A percentile compares a stretch with the other conserved stretches of the same genome.
Conservation (phyloP, 1,139 yeast genomes). For the Pichia sp. region DNA sequence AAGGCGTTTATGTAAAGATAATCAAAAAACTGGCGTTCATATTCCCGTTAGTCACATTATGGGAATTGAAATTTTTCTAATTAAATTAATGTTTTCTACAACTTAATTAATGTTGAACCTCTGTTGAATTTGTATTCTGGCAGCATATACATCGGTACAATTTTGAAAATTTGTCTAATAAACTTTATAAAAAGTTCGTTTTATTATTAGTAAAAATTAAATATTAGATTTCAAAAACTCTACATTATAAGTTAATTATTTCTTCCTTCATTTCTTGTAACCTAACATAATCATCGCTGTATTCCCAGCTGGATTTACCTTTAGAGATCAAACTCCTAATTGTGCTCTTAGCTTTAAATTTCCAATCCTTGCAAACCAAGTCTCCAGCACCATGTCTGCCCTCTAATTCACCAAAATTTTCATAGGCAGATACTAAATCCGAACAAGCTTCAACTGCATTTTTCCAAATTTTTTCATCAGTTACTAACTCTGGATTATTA, state of each 20-base stretch:
- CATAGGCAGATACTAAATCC: constrained; percentile 83
- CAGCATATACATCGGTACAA: no score
- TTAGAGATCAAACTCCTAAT: constrained; percentile 72
- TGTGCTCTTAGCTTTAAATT: constrained; percentile 68
- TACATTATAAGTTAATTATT: constrained; percentile 1
- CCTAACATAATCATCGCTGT: constrained; percentile 68
- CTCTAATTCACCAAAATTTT: constrained; percentile 75
- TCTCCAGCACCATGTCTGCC: constrained; percentile 84
- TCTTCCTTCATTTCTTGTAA: constrained; percentile 51
- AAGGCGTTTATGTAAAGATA: no score
- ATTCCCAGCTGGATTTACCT: constrained; percentile 78
- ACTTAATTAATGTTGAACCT: no score
- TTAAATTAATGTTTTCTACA: no score
- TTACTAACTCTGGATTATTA: constrained; percentile 59
- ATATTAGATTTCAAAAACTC: no score
- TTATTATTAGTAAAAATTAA: no score
- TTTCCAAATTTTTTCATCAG: constrained; percentile 62
- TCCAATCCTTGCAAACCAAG: constrained; percentile 88
- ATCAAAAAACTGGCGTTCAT: no score
- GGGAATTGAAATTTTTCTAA: no score
- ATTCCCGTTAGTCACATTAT: no score
- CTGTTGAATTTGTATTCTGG: no score
- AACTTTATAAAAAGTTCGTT: no score
- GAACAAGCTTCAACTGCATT: constrained; percentile 74
- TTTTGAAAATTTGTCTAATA: no score